Percentiles rank a stretch among this genome's conserved stretches.
phyloP scores from a whole-genome alignment of 768 basidiomycete species.

The Neoboletus subvelutipes region DNA sequence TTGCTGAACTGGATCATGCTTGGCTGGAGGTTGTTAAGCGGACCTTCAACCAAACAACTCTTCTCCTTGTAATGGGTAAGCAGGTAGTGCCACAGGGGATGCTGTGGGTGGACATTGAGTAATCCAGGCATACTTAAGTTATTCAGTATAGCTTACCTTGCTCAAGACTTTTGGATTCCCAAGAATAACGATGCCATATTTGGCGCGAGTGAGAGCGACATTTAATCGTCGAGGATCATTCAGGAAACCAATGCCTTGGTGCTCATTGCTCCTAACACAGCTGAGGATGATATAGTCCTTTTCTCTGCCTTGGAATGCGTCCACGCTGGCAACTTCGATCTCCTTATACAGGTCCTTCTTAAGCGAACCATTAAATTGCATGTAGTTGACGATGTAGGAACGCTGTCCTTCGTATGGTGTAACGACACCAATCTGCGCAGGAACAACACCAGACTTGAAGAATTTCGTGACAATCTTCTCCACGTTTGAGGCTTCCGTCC shows the following conservation, averaged over 20 bases:
- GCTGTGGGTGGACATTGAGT: slow-evolving; percentile 47
- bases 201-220: slow-evolving; percentile 94
- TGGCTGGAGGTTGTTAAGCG: slow-evolving; percentile 91
- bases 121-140: slow-evolving; percentile 5
- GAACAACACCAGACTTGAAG: slow-evolving; percentile 98
- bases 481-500: slow-evolving; percentile 97
- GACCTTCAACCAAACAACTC: slow-evolving; percentile 90
- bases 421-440: slow-evolving; percentile 94
- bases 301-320: slow-evolving; percentile 99
- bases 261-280: slow-evolving; percentile 98
- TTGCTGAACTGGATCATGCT: slow-evolving; percentile 99
- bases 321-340: slow-evolving; percentile 97
- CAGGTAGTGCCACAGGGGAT: slow-evolving; percentile 97
- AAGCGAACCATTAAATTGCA: slow-evolving; percentile 99
- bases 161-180: slow-evolving; percentile 99
- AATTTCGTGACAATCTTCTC: slow-evolving; percentile 99
- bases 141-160: slow-evolving; percentile 64
- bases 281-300: slow-evolving; percentile 99
- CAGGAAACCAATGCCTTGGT: slow-evolving; percentile 99
- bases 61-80: slow-evolving; percentile 99
- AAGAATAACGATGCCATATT: slow-evolving; percentile 98
- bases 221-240: slow-evolving; percentile 96
- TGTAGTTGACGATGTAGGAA: slow-evolving; percentile 97
- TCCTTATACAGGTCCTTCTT: slow-evolving; percentile 99
- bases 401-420: slow-evolving; percentile 99